These are phyloP conservation scores for Suillus ampliporus DNA, from an alignment of 768 basidiomycete species.

Conservation along the genomic window DNA sequence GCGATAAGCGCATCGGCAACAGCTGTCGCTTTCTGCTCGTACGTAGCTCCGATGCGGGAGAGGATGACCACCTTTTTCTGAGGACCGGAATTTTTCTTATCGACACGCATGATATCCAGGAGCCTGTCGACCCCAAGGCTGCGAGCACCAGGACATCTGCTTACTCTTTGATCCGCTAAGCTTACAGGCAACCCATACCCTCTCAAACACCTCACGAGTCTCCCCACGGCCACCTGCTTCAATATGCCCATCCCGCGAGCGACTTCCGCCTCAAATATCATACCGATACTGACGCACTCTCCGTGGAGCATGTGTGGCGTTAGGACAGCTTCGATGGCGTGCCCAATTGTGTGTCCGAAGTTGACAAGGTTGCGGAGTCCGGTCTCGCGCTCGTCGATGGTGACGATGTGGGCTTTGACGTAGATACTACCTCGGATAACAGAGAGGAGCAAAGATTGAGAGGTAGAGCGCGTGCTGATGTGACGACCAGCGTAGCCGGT, in stretches of 20 bases:
- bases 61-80: constrained; percentile 95
- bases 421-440: constrained; percentile 93
- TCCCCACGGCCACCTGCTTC: constrained; percentile 89
- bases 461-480: constrained; percentile 68
- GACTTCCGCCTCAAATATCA: constrained; percentile 96
- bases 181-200: constrained; percentile 91
- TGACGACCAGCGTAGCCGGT: constrained; percentile 58
- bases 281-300: constrained; percentile 94
- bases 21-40: constrained; percentile 89
- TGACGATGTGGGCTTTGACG: constrained; percentile 97
- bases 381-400: constrained; percentile 95
- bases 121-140: constrained; percentile 79
- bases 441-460: constrained; percentile 85
- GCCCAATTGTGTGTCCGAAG: constrained; percentile 98
- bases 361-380: constrained; percentile 98
- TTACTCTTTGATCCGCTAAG: constrained; percentile 77
- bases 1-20: constrained; percentile 83
- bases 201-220: constrained; percentile 85
- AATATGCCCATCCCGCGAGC: constrained; percentile 88
- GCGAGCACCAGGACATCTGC: constrained; percentile 70
- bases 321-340: constrained; percentile 96
- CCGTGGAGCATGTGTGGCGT: constrained; percentile 95
- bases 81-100: constrained; percentile 96
- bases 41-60: constrained; percentile 88
- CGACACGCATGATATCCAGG: constrained; percentile 92